A percentile compares a stretch with the other conserved stretches of the same genome.
These are phyloP conservation scores for Lycium ferocissimum DNA, from an alignment of 257 asterid species.

Conservation along the genomic window DNA sequence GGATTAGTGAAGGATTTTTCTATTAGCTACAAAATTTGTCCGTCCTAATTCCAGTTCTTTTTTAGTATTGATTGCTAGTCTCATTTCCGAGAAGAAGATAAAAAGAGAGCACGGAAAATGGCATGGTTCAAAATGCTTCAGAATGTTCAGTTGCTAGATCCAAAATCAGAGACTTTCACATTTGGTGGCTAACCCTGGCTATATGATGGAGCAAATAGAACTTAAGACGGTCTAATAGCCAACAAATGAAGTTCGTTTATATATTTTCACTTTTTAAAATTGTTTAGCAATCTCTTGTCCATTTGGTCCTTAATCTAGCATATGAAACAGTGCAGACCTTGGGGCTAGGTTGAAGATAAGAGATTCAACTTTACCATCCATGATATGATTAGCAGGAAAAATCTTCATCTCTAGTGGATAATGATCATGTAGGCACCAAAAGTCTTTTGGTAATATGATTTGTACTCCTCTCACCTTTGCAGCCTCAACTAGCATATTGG, in stretches of 20 bases:
- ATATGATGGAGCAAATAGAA: neutral
- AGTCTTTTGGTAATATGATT: constrained; percentile 72
- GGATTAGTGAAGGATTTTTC: no score
- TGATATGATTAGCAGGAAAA: constrained; percentile 54
- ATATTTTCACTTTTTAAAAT: neutral
- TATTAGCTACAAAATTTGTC: no score
- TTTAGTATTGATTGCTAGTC: neutral
- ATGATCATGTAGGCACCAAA: constrained; percentile 63
- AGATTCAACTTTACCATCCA: constrained; percentile 58
- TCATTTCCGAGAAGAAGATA: neutral
- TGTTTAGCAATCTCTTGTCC: neutral
- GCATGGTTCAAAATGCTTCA: neutral
- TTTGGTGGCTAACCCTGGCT: neutral
- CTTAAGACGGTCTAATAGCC: neutral
- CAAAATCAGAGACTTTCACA: neutral
- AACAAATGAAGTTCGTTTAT: neutral
- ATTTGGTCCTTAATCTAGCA: constrained; percentile 3
- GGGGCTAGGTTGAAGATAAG: constrained; percentile 25
- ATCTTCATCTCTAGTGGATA: constrained; percentile 47
- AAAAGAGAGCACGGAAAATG: neutral
- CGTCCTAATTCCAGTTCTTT: no score
- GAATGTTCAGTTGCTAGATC: neutral
- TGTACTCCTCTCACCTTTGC: constrained; percentile 68
- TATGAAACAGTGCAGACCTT: neutral
- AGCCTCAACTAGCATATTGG: constrained; percentile 57